Base-by-base conservation (phyloP, 768 basidiomycete species). In the Gloeopeniophorella convolvens region DNA sequence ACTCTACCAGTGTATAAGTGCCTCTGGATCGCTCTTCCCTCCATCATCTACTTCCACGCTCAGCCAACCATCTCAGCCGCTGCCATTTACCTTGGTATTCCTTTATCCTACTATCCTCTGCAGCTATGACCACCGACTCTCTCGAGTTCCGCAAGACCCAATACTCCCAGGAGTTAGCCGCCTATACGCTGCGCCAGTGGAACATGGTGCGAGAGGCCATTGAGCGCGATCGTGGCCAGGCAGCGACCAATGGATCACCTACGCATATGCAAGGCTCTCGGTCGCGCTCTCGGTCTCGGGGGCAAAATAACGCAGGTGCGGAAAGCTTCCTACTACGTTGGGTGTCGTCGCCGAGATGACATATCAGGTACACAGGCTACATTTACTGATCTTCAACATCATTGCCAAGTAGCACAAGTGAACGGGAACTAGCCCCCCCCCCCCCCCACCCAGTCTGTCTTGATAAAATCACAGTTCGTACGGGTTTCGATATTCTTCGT, bases 151-250 rank as follows among this genome's bases (percentile, higher is more conserved):
- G 60, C 31, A 69, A 69, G 55, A 59, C 63, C 18, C 66, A 62
- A 31, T 71, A 71, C 48, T 59, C 70, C 18, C 60, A 60, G 35
- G 68, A 71, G 55, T 60, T 71, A 21, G 69, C 68, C 4, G 66
- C 63, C 4, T 67, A 71, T 47, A 71, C 70, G n/a, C 61, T 70
- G 45, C 60, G 60, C 33, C 70, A 71, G 57, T 70, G 68, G 70
- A 61, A 63, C 45, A 21, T 57, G 11, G 63, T 62, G 33, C 62
- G 63, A 24, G 63, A 63, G 45, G 41, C 58, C 2, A 47, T 59
- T 44, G 63, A 66, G 41, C 44, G 27, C 28, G 60, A 43, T 33
- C 48, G 42, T 41, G 52, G 23, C 20, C 35, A 36, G 18, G 44
- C 10, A 33, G 30, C 44, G 8, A 18, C 53, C 37, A 26, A 18